A percentile compares a stretch with the other conserved stretches of the same genome.
Conservation (phyloP, 305 asterid species). For the Rubia balearica region DNA sequence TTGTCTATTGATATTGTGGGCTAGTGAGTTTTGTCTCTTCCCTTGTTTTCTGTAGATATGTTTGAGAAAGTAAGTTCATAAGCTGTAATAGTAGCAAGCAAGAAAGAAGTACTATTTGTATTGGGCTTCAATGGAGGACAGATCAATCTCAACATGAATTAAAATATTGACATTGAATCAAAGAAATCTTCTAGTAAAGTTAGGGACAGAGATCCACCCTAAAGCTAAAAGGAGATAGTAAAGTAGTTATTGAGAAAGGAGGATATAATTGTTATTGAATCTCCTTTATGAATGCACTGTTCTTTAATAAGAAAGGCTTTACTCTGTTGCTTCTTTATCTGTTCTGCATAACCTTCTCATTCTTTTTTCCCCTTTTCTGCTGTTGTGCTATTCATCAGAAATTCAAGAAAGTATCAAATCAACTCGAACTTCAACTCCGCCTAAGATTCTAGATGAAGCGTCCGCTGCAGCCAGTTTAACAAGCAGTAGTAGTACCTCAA, state of each 20-base stretch:
- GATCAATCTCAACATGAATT: constrained; percentile 19
- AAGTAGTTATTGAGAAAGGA: constrained; percentile 24
- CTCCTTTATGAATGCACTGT: constrained; percentile 26
- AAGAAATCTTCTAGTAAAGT: constrained; percentile 35
- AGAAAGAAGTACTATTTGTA: constrained; percentile 18
- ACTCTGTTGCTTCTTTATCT: constrained; percentile 22
- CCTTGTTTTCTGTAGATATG: constrained; percentile 34
- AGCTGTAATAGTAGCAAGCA: constrained; percentile 22
- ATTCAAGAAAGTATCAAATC: constrained; percentile 32
- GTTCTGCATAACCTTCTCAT: constrained; percentile 11
- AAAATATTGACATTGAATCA: constrained; percentile 27
- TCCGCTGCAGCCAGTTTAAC: constrained; percentile 28
- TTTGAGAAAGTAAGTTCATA: constrained; percentile 19
- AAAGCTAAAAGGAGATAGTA: constrained; percentile 27
- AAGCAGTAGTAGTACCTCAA: constrained; percentile 36
- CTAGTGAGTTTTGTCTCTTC: constrained; percentile 43
- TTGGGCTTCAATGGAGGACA: constrained; percentile 11
- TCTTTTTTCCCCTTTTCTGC: neutral
- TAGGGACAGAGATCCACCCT: constrained; percentile 32
- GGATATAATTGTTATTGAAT: constrained; percentile 25
- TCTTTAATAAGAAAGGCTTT: constrained; percentile 22
- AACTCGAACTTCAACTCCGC: constrained; percentile 22
- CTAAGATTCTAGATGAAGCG: constrained; percentile 42
- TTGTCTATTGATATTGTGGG: constrained; percentile 33
- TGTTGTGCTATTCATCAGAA: constrained; percentile 29